A percentile compares a stretch with the other conserved stretches of the same genome.
Conservation (phyloP, 116 monocot genomes). For the Zostera marina region DNA sequence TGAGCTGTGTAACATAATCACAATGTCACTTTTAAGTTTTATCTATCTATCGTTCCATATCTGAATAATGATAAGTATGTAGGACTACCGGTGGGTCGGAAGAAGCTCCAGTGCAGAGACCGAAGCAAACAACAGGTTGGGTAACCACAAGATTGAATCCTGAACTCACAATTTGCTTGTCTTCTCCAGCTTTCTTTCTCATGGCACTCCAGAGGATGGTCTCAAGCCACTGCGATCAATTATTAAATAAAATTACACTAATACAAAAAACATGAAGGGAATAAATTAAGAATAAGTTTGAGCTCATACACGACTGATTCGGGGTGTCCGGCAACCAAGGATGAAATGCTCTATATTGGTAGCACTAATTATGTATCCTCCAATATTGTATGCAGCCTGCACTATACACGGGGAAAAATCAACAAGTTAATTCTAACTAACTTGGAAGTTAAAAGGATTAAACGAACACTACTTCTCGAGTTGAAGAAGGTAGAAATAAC, state of each 20-base stretch:
- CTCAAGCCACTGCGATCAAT: slow-evolving; percentile 63
- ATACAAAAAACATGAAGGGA: background rate
- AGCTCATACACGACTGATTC: slow-evolving; percentile 51
- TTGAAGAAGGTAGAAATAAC: background rate
- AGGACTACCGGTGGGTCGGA: slow-evolving; percentile 61
- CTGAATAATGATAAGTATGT: background rate
- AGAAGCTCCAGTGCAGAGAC: slow-evolving; percentile 53
- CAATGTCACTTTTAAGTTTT: background rate
- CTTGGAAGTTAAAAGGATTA: background rate
- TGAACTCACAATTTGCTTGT: slow-evolving; percentile 37
- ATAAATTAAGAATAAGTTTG: background rate
- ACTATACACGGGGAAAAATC: slow-evolving; percentile 7
- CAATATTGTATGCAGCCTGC: slow-evolving; percentile 83
- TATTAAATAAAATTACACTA: background rate
- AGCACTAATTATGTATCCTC: slow-evolving; percentile 52
- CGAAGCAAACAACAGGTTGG: slow-evolving; percentile 43
- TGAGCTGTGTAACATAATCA: slow-evolving; percentile 37
- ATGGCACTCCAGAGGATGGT: slow-evolving; percentile 51
- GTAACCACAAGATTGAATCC: slow-evolving; percentile 23
- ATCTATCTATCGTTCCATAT: background rate
- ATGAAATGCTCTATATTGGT: slow-evolving; percentile 42
- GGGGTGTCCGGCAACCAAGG: slow-evolving; percentile 36
- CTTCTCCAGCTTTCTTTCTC: slow-evolving; percentile 55
- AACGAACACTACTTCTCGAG: background rate
- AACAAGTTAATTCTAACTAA: background rate